Evolutionary conservation across 805 yeast species (phyloP).

Genomic region (Candida hungchunana): DNA sequence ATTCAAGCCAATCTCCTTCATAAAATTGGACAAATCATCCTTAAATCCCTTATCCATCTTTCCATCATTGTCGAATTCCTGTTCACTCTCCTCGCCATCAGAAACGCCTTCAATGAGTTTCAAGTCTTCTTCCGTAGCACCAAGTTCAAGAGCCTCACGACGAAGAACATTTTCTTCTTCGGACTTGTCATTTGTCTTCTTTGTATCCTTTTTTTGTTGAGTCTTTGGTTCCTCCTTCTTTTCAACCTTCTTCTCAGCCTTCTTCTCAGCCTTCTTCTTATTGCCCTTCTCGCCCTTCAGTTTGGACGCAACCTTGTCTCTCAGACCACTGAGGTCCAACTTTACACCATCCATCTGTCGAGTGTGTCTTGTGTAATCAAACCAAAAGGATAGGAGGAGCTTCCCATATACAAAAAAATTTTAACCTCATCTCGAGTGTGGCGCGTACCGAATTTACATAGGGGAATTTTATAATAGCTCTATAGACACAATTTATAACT

Average conservation of each 20-base stretch:
- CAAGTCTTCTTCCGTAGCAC: slow-evolving; percentile 84
- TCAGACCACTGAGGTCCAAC: slow-evolving; percentile 46
- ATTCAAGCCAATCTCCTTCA: slow-evolving; percentile 65
- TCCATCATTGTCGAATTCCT: slow-evolving; percentile 33
- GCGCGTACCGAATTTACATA: slow-evolving; percentile 12
- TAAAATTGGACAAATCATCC: slow-evolving; percentile 54
- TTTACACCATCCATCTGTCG: slow-evolving; percentile 25
- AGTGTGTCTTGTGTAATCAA: no score
- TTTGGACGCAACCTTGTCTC: slow-evolving; percentile 58
- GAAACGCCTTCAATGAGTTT: slow-evolving; percentile 55
- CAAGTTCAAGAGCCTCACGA: slow-evolving; percentile 73
- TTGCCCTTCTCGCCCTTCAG: slow-evolving; percentile 30
- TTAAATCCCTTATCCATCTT: slow-evolving; percentile 37
- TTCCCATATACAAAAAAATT: slow-evolving; percentile 11
- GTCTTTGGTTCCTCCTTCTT: slow-evolving; percentile 11
- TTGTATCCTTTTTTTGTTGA: slow-evolving; percentile 17
- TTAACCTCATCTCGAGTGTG: slow-evolving; percentile 17
- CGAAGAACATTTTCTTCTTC: slow-evolving; percentile 33
- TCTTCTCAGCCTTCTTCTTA: slow-evolving; percentile 20
- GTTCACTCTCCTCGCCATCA: slow-evolving; percentile 40
- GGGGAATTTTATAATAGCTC: no score
- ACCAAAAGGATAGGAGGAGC: background rate
- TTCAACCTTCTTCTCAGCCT: background rate
- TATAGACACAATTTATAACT: no score
- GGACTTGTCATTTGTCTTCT: slow-evolving; percentile 14